Base-by-base conservation (phyloP, 2,329 filamentous ascomycete species). In the Pestalotiopsis sp. region DNA sequence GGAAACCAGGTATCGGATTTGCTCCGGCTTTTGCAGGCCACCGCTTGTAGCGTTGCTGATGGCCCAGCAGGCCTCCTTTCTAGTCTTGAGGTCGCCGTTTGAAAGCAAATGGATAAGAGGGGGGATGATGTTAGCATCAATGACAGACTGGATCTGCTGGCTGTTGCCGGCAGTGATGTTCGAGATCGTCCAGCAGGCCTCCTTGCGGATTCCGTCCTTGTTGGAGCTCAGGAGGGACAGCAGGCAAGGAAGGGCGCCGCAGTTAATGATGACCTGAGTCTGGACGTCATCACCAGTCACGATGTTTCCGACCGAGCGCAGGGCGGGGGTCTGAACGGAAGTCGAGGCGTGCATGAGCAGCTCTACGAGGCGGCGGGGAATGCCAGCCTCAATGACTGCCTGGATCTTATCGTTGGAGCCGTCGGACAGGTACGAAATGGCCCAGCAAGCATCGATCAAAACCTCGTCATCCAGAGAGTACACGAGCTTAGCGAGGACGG, bases 211-310 rank as follows among this genome's bases (percentile, higher is more conserved):
- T 31, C 96, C 96, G 78, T 99, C 96, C 88, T 99, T 99, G 78
- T 93, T 96, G 45, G 95, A 98, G 87, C 95, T 95, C 71, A 99
- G 86, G 20, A 99, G 91, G 45, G 95, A 96, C 65, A 98, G 86
- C n/a, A 99, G 89, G 73, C 95, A 97, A 57, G 95, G 91, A 61
- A 99, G 88, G 73, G 96, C 92, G 70, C 96, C 95, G 76, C 95
- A 97, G 89, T 99, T 99, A 83, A 99, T 99, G 81, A 99, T 98
- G 74, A 99, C 94, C 82, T 99, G 96, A 27, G 96, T 99, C 85
- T 99, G 96, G 57, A 99, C 93, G 79, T 99, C 96, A 79, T 99
- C 96, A 74, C 96, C 96, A 58, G 96, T 99, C 66, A 99, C 96
- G 74, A 99, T 99, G 85, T 99, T 99, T 72, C 96, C 96, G 66